phyloP scores from a whole-genome alignment of 2,329 filamentous ascomycete genomes.

The Pseudocercospora fuligena region DNA sequence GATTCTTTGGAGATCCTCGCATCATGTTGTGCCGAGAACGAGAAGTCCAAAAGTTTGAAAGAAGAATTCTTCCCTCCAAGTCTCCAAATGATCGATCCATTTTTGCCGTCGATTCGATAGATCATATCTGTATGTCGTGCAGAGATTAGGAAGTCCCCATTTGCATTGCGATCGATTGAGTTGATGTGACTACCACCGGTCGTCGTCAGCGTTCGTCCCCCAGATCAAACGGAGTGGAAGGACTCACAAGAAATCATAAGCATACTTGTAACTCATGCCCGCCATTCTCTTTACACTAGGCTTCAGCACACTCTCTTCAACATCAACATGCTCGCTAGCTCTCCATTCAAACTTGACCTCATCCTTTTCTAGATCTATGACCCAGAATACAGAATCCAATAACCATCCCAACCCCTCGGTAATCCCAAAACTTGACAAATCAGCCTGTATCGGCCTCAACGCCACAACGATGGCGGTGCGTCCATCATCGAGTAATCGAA shows the following conservation, averaged over 20 bases:
- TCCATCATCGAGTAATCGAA: constrained; percentile 36
- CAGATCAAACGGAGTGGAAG: neutral
- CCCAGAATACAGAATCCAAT: constrained; percentile 46
- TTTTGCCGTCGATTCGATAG: constrained; percentile 44
- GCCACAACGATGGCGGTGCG: constrained; percentile 6
- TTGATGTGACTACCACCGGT: constrained; percentile 41
- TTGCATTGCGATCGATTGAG: constrained; percentile 44
- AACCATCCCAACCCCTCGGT: constrained; percentile 18
- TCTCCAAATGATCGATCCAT: constrained; percentile 45
- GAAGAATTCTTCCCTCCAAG: constrained; percentile 33
- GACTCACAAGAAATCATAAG: constrained; percentile 15
- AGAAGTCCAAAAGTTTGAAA: constrained; percentile 19
- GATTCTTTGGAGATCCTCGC: neutral
- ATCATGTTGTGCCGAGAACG: constrained; percentile 11
- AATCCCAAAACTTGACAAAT: neutral
- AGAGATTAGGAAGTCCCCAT: constrained; percentile 47
- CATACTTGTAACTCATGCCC: constrained; percentile 11
- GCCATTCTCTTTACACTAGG: neutral
- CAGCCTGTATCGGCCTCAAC: neutral
- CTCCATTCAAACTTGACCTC: constrained; percentile 51
- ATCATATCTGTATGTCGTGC: constrained; percentile 46
- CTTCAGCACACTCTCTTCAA: constrained; percentile 19
- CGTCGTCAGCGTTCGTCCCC: neutral
- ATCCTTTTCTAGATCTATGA: constrained; percentile 49
- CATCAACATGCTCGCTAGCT: constrained; percentile 47